Conservation (phyloP, 805 yeast genomes). For the Spathaspora boniae region DNA sequence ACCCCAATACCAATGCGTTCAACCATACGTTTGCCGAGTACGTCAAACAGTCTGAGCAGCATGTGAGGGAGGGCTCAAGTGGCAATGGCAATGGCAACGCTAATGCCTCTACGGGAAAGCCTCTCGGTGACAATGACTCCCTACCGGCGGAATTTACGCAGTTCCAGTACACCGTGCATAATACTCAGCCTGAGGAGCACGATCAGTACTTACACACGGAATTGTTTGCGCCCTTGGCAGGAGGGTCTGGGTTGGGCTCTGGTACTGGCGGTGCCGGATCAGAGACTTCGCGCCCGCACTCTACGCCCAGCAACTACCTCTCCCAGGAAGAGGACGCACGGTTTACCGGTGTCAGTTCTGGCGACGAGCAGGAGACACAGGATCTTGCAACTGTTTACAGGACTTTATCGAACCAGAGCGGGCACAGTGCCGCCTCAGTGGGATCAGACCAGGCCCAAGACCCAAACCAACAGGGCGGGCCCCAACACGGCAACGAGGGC, state of each 20-base stretch:
- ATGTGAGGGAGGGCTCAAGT: no score
- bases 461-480: neutral
- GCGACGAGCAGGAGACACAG: constrained; percentile 6
- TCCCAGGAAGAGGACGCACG: neutral
- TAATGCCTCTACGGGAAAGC: neutral
- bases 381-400: constrained; percentile 13
- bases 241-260: constrained; percentile 3
- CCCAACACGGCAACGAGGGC: neutral
- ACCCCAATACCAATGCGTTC: constrained; percentile 9
- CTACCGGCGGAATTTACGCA: neutral
- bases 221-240: constrained; percentile 3
- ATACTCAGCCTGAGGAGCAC: neutral
- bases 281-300: constrained; percentile 1
- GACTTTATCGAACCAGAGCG: constrained; percentile 14
- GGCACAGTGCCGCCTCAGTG: constrained; percentile 13
- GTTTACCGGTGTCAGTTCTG: neutral
- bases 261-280: constrained; percentile 1
- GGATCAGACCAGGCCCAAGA: constrained; percentile 7
- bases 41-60: constrained; percentile 5
- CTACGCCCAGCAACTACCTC: neutral
- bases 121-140: neutral
- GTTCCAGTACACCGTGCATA: neutral
- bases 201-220: neutral
- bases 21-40: constrained; percentile 12
- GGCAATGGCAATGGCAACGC: neutral